These are phyloP conservation scores for Aquilaria sinensis DNA, from an alignment of 345 rosid genomes.

Conservation along the genomic window DNA sequence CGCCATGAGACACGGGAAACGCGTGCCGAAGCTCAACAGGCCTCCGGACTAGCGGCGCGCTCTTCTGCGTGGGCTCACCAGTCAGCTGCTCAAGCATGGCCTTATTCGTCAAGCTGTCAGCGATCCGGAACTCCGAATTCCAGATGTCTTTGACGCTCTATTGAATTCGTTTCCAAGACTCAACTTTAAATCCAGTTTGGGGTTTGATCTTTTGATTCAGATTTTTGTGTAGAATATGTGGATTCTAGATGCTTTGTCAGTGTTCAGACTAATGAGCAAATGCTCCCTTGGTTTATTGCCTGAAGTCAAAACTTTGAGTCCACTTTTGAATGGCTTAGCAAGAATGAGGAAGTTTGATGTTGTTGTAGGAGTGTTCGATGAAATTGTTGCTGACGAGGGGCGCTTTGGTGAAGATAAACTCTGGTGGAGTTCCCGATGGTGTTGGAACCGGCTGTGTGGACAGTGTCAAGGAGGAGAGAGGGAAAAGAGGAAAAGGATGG, in stretches of 20 bases:
- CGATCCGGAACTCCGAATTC: too few relatives aligned
- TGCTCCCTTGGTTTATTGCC: conserved; percentile 37
- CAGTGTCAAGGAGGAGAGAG: too few relatives aligned
- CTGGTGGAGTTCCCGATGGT: conserved; percentile 46
- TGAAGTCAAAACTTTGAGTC: conserved; percentile 65
- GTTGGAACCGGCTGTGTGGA: too few relatives aligned
- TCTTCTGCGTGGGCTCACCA: conserved; percentile 81
- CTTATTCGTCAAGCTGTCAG: conserved; percentile 26
- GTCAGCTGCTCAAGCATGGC: conserved; percentile 86
- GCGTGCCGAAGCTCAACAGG: conserved; percentile 85
- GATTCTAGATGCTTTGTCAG: conserved; percentile 38
- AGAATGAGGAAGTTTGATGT: conserved; percentile 43
- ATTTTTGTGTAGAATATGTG: conserved; percentile 57
- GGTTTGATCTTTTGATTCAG: conserved; percentile 84
- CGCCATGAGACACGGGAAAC: conserved; percentile 81
- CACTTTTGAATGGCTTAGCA: conserved; percentile 57
- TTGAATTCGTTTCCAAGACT: conserved; percentile 35
- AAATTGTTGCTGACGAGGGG: conserved; percentile 21
- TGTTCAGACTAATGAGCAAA: conserved; percentile 61
- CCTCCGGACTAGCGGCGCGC: conserved; percentile 91
- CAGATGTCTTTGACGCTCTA: conserved; percentile 43
- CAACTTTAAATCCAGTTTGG: conserved; percentile 46
- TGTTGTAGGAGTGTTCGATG: conserved; percentile 58
- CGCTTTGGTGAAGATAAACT: not conserved
- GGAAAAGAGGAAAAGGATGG: too few relatives aligned